Evolutionary conservation across 1,284 basidiomycete genomes (phyloP), one percentile per base, ranked within the genome.

Genomic region (Butyriboletus regius): DNA sequence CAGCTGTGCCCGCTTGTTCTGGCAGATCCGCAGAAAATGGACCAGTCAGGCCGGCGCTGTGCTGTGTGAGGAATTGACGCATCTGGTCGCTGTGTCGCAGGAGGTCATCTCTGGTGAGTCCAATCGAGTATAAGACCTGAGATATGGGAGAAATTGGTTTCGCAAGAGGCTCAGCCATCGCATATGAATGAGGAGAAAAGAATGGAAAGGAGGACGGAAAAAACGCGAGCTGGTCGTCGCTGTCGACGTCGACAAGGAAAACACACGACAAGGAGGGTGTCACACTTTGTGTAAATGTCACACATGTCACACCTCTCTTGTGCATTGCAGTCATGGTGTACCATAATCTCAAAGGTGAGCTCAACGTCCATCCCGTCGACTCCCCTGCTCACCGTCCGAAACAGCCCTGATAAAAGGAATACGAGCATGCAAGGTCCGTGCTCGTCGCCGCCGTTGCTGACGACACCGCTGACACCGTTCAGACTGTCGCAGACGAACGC

Each of bases 401-500:
- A 63, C 54, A 95, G 91, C 91, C 60, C 78, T 95, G 63, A 94
- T 95, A 75, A 95, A 95, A 79, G 91, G 88, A 54, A 92, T 95
- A 71, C 80, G 91, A 60, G 80, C 88, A 61, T 93, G 89, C 81
- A 94, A 94, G 82, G 91, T 89, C 48, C 56, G 70, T 49, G 14
- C 38, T 47, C 22, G 43, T 33, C 40, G 12, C 51, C 51, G 22
- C 20, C 32, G 33, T 26, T 34, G 36, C 42, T 39, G 46, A 44
- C 43, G 49, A 47, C 49, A 29, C 51, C 35, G 51, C 50, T 66
- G 46, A 66, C 57, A 52, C 60, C 47, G 52, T 55, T 54, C 66
- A 98, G 90, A 99, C 96, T 44, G 85, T 98, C 44, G 96, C 96
- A 55, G 96, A 99, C 75, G 96, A 99, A 72, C 88, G 96, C 48